These are phyloP conservation scores for Anthoceros angustus DNA, from an alignment of 225 moss, liverwort and hornwort genomes.

Conservation along the genomic window DNA sequence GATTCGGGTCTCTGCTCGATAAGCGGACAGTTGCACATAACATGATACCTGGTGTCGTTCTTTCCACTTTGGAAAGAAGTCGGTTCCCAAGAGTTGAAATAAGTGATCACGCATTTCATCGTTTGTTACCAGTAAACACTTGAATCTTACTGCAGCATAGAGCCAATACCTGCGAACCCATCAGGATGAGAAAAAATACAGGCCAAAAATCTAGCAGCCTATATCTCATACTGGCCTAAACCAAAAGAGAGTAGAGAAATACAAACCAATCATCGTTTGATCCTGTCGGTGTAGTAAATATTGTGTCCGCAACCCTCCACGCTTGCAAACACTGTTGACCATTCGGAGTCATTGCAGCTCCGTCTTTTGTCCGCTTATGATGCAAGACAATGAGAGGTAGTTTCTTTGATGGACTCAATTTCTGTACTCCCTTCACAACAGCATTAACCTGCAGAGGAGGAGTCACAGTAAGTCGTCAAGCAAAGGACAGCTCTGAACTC, in stretches of 20 bases:
- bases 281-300: constrained; percentile 83
- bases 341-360: constrained; percentile 45
- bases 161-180: constrained; percentile 74
- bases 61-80: constrained; percentile 95
- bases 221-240: background rate
- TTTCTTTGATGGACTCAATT: constrained; percentile 32
- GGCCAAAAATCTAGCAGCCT: background rate
- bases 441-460: constrained; percentile 57
- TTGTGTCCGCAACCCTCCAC: constrained; percentile 50
- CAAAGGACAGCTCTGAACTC: no score
- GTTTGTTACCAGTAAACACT: constrained; percentile 83
- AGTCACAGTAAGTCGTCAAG: background rate
- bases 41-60: constrained; percentile 85
- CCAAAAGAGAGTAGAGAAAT: background rate
- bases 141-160: constrained; percentile 80
- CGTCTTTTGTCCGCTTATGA: constrained; percentile 72
- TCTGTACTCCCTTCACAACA: constrained; percentile 56
- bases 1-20: background rate
- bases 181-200: background rate
- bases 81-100: constrained; percentile 84
- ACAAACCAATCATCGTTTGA: constrained; percentile 95
- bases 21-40: background rate
- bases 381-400: constrained; percentile 72
- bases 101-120: constrained; percentile 98
- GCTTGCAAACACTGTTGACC: constrained; percentile 44